Evolutionary conservation across 257 asterid genomes (phyloP).

Genomic region (Scutellaria minor): DNA sequence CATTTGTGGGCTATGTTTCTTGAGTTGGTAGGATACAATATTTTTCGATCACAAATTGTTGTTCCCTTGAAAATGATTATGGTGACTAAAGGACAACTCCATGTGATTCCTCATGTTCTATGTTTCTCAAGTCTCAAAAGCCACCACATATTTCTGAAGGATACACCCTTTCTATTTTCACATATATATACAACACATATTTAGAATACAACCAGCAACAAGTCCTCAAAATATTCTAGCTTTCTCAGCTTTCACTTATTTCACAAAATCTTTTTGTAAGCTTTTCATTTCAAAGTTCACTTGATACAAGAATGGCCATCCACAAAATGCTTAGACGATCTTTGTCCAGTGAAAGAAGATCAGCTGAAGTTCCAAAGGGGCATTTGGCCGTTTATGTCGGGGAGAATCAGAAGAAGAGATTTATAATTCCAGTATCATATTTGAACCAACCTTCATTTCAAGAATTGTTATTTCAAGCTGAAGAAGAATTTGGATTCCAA

Average conservation of each 20-base stretch:
- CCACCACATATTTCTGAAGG: background rate
- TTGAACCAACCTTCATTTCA: conserved; percentile 55
- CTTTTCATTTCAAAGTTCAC: background rate
- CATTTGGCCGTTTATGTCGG: conserved; percentile 67
- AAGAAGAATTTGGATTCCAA: conserved; percentile 55
- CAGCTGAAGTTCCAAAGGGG: conserved; percentile 57
- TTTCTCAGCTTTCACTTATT: background rate
- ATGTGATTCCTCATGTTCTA: conserved; percentile 30
- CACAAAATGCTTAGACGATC: conserved; percentile 46
- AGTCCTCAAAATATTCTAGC: background rate
- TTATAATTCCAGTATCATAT: conserved; percentile 30
- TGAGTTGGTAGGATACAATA: conserved; percentile 6
- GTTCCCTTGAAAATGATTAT: background rate
- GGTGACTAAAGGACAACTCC: conserved; percentile 29
- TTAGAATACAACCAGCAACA: background rate
- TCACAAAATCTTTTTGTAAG: background rate
- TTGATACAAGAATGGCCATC: conserved; percentile 43
- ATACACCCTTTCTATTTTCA: background rate
- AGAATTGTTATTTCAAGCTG: conserved; percentile 46
- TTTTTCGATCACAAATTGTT: background rate
- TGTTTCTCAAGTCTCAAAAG: conserved; percentile 1
- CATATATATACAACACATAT: conserved; percentile 32
- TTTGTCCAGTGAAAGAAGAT: conserved; percentile 33
- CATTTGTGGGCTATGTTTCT: background rate
- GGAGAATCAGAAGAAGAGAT: conserved; percentile 35